Evolutionary conservation across 768 basidiomycete species (phyloP).

Genomic region (Candolleomyces aberdarensis): DNA sequence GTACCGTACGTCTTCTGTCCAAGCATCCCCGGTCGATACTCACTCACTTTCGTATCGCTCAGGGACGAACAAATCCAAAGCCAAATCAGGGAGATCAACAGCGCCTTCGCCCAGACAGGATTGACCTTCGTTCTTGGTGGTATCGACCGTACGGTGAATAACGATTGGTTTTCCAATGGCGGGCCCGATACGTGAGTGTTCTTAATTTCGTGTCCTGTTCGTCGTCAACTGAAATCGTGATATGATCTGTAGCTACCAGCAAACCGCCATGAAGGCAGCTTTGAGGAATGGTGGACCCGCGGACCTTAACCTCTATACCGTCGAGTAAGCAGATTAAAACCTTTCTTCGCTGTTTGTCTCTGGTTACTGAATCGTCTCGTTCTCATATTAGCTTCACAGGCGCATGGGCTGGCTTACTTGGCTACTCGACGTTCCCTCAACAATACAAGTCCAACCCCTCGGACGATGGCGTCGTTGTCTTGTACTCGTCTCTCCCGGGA

Average conservation of each 20-base stretch:
- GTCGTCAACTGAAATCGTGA: neutral
- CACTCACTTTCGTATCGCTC: neutral
- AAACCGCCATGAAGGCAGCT: constrained; percentile 35
- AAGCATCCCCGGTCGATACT: neutral
- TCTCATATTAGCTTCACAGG: constrained; percentile 20
- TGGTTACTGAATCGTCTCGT: constrained; percentile 7
- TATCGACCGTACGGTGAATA: constrained; percentile 31
- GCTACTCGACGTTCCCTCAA: constrained; percentile 44
- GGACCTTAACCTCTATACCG: constrained; percentile 34
- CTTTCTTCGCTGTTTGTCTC: neutral
- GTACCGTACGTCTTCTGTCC: constrained; percentile 2
- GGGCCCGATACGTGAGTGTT: constrained; percentile 31
- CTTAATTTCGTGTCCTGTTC: neutral
- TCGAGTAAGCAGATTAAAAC: neutral
- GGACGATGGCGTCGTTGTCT: constrained; percentile 38
- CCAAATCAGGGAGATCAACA: constrained; percentile 40
- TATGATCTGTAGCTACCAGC: constrained; percentile 6
- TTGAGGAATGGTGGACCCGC: constrained; percentile 33
- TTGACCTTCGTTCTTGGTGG: constrained; percentile 31
- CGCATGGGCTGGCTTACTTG: constrained; percentile 30
- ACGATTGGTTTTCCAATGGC: constrained; percentile 38
- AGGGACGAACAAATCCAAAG: constrained; percentile 27
- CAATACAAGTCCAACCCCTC: constrained; percentile 23
- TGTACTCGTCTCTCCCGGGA: constrained; percentile 27
- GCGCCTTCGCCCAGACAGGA: constrained; percentile 30